Evolutionary conservation across 768 basidiomycete genomes (phyloP), one percentile per base, ranked within the genome.

Genomic region (Jaapia argillacea): DNA sequence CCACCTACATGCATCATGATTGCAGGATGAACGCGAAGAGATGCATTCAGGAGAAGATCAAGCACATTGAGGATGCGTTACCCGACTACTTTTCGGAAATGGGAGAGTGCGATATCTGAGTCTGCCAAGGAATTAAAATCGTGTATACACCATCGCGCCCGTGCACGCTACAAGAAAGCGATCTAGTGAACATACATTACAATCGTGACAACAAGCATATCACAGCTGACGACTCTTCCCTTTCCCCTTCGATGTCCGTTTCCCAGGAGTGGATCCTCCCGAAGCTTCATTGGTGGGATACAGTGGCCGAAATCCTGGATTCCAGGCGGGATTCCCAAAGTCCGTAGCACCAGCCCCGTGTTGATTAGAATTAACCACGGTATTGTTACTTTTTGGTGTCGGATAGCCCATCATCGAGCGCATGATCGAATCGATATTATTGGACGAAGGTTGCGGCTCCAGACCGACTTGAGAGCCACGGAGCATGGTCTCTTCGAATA

Each of bases 1-100:
- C 77, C 45, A 77, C 79, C n/a, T 82, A 83, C 54, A 85, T 85
- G 84, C 80, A 85, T 51, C 78, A 75, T 45, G 84, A 85, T 45
- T 86, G 84, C 62, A 69, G 79, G 54, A 59, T 65, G 52, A 58
- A 64, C 18, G 84, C 81, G 20, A 71, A 71, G 56, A 70, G 70
- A 51, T 67, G 68, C 37, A 74, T 85, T 37, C 57, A 59, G 20
- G 79, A 78, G 36, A 61, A 70, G 43, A 66, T 81, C 31, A 79
- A 68, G 56, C 61, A 62, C 10, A 67, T 81, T 10, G 78, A 76
- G 49, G 75, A 81, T 20, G 68, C 65, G 2, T 55, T 85, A 33
- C 71, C 81, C 0, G 79, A 83, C 48, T 81, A 73, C 55, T 85
- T 85, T 53, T 33, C 48, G 53, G 68, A 62, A 42, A 45, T 20